A percentile compares a stretch with the other conserved stretches of the same genome.
Evolutionary conservation across 1,139 yeast genomes (phyloP).

Genomic region (Sugiyamaella sp.): DNA sequence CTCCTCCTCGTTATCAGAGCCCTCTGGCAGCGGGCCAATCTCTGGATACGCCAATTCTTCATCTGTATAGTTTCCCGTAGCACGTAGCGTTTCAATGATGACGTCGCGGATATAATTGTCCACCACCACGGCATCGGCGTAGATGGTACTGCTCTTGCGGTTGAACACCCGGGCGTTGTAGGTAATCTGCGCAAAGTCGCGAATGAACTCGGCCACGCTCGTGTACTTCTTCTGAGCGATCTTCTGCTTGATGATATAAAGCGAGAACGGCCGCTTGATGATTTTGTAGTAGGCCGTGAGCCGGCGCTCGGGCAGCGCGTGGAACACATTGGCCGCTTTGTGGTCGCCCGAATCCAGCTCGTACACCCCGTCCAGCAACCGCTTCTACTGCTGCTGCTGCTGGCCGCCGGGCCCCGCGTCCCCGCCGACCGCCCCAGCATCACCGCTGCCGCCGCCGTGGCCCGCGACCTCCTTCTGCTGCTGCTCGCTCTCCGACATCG

Average conservation of each 20-base stretch:
- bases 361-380: conserved; percentile 40
- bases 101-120: conserved; percentile 59
- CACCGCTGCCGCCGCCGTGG: no score
- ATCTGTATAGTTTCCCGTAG: conserved; percentile 47
- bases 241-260: conserved; percentile 49
- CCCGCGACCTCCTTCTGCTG: no score
- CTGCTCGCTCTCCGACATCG: background rate
- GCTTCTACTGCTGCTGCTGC: conserved; percentile 4
- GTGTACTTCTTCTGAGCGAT: conserved; percentile 58
- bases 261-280: conserved; percentile 53
- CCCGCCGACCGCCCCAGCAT: background rate
- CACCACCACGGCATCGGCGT: conserved; percentile 69
- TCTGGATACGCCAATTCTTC: conserved; percentile 59
- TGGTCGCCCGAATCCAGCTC: conserved; percentile 38
- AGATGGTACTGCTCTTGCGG: conserved; percentile 66
- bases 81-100: conserved; percentile 55
- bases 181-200: conserved; percentile 77
- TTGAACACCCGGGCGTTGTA: conserved; percentile 91
- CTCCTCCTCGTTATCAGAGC: conserved; percentile 42
- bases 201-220: conserved; percentile 66
- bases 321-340: conserved; percentile 47
- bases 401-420: background rate
- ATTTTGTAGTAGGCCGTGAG: conserved; percentile 51
- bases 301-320: conserved; percentile 49
- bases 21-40: conserved; percentile 69